These are phyloP conservation scores for Scedosporium boydii DNA, from an alignment of 2,329 filamentous ascomycete genomes.

Conservation along the genomic window DNA sequence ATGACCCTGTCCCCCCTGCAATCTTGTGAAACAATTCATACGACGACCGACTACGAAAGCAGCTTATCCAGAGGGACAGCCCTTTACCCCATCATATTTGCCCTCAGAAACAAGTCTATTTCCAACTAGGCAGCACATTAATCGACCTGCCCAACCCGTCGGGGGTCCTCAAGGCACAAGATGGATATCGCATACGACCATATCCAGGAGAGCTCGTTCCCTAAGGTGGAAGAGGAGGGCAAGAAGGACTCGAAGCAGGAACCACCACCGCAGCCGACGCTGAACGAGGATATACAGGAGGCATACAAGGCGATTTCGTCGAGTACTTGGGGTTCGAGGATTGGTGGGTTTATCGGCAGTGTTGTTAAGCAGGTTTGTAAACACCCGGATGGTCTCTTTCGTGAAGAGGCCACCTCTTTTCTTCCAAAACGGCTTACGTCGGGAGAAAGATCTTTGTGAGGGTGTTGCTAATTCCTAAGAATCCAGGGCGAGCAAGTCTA, in stretches of 20 bases:
- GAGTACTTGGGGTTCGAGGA: constrained; percentile 80
- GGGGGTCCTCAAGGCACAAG: constrained; percentile 9
- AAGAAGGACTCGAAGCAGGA: constrained; percentile 31
- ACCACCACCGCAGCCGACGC: constrained; percentile 38
- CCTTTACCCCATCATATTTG: too few relatives aligned
- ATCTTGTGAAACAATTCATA: constrained; percentile 7
- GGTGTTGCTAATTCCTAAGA: constrained; percentile 9
- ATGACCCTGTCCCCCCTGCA: constrained; percentile 1
- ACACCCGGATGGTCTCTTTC: neutral
- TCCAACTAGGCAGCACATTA: neutral
- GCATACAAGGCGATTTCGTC: constrained; percentile 89
- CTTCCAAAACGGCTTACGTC: neutral
- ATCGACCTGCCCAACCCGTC: neutral
- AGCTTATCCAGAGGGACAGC: too few relatives aligned
- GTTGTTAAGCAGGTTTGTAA: constrained; percentile 77
- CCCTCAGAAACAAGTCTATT: neutral
- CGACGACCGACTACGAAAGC: too few relatives aligned
- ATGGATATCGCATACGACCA: constrained; percentile 99
- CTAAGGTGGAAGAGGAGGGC: constrained; percentile 38
- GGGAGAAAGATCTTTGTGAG: neutral
- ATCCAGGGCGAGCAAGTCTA: constrained; percentile 68
- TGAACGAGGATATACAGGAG: constrained; percentile 87
- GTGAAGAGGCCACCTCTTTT: neutral
- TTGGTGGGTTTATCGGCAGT: constrained; percentile 81
- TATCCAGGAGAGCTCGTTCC: constrained; percentile 74